Conservation (phyloP, 805 yeast genomes). For the Citeromyces nyonsensis region DNA sequence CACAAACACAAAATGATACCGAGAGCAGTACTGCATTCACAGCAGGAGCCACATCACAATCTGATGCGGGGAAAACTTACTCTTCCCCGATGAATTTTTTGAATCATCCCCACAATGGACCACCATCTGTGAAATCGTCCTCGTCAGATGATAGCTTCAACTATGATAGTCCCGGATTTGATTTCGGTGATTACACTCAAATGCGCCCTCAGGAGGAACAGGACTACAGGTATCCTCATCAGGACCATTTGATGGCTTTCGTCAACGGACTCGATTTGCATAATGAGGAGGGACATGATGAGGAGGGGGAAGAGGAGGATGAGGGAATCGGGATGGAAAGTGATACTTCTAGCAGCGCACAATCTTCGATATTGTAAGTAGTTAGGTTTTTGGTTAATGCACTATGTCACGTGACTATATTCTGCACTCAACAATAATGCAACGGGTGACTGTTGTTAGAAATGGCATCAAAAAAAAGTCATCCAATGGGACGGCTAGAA, state of each 20-base stretch:
- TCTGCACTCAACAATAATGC: too few species aligned
- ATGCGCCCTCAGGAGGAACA: slow-evolving; percentile 1
- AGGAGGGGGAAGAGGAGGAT: not conserved
- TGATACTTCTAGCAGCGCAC: not conserved
- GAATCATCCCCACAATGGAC: slow-evolving; percentile 16
- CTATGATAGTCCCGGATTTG: not conserved
- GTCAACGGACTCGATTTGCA: slow-evolving; percentile 9
- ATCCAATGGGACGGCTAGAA: too few species aligned
- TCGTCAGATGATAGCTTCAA: slow-evolving; percentile 11
- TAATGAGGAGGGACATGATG: not conserved
- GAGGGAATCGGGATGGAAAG: not conserved
- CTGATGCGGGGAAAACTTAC: not conserved
- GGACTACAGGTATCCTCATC: slow-evolving; percentile 11
- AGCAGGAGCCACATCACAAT: not conserved
- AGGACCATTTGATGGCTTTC: slow-evolving; percentile 12
- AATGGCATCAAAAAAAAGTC: too few species aligned
- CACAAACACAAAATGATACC: too few species aligned
- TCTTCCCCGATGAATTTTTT: slow-evolving; percentile 10
- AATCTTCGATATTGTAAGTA: not conserved
- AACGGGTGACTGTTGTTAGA: too few species aligned
- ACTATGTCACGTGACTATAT: too few species aligned
- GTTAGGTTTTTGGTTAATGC: slow-evolving; percentile 1
- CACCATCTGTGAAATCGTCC: slow-evolving; percentile 20
- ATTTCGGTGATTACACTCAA: not conserved
- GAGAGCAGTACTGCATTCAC: too few species aligned